Evolutionary conservation across 225 moss, liverwort and hornwort species (phyloP).

Genomic region (Antitrichia curtipendula): DNA sequence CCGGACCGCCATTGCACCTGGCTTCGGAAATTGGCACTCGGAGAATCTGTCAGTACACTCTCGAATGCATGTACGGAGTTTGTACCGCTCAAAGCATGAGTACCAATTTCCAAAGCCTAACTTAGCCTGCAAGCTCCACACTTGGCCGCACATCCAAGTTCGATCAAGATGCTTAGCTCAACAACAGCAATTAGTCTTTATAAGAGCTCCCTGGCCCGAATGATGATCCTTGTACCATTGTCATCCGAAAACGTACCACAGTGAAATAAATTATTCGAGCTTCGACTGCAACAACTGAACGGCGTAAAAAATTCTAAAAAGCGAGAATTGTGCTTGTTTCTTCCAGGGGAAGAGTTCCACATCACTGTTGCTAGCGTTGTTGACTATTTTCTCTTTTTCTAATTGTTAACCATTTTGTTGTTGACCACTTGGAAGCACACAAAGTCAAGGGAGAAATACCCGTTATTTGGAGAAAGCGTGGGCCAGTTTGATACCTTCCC

Average conservation of each 20-base stretch:
- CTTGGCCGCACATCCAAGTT: background rate
- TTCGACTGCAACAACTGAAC: background rate
- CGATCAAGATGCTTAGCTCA: background rate
- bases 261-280: background rate
- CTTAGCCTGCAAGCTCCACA: background rate
- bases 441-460: background rate
- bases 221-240: background rate
- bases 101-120: background rate
- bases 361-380: background rate
- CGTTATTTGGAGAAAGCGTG: background rate
- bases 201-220: background rate
- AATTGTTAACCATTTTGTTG: background rate
- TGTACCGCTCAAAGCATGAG: background rate
- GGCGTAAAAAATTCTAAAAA: background rate
- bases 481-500: background rate
- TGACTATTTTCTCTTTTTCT: background rate
- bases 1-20: slow-evolving; percentile 1
- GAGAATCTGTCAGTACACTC: background rate
- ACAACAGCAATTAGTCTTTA: background rate
- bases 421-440: background rate
- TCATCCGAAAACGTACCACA: background rate
- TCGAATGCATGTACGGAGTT: background rate
- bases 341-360: background rate
- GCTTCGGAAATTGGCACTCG: background rate
- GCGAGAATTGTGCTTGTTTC: background rate